Evolutionary conservation across 805 yeast species (phyloP), one percentile per base, ranked within the genome.

Genomic region (Candida chauliodis): DNA sequence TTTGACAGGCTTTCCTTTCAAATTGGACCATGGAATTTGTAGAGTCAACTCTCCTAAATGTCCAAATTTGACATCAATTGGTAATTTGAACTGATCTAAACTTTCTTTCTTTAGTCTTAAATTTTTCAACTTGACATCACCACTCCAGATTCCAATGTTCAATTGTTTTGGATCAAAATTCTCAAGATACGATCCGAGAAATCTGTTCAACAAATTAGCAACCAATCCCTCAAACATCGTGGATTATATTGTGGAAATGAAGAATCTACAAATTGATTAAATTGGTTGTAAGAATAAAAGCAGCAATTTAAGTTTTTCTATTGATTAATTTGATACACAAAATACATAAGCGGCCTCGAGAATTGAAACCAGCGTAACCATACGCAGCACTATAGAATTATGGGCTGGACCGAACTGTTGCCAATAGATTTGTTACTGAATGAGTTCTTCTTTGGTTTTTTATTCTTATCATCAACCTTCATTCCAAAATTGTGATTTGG

Each of bases 141-240:
- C 99, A 52, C 89, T 79, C 96, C 98, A 90, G 23, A 93, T 89
- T 4, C 98, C 99, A 39, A 93, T 90, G 51, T 93, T 90, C 52
- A 93, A 67, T 55, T 93, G 96, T 49, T 85, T 86, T 13, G 98
- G 89, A 63, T 93, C 99, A 59, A 93, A 93, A 61, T 95, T 86
- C 63, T 95, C 95, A 34, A 91, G 89, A 58, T 89, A 88, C 21
- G 78, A 70, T 1, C 88, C 88, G 30, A 81, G 56, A 42, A 80
- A 71, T 46, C 83, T 55, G 54, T 81, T 81, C 43, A 81, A 66
- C 27, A 81, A 65, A 30, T 73, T 72, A 11, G 87, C 85, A 10
- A 78, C 85, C 16, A 81, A 58, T 2, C 84, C 78, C 53, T 80
- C 87, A 51, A 80, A 72, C 87, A 80, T 80, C 6, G 16, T 21